A percentile compares a stretch with the other conserved stretches of the same genome.
These are phyloP conservation scores for Naegleria fowleri DNA, from an alignment of 208 protist genomes.

Conservation along the genomic window DNA sequence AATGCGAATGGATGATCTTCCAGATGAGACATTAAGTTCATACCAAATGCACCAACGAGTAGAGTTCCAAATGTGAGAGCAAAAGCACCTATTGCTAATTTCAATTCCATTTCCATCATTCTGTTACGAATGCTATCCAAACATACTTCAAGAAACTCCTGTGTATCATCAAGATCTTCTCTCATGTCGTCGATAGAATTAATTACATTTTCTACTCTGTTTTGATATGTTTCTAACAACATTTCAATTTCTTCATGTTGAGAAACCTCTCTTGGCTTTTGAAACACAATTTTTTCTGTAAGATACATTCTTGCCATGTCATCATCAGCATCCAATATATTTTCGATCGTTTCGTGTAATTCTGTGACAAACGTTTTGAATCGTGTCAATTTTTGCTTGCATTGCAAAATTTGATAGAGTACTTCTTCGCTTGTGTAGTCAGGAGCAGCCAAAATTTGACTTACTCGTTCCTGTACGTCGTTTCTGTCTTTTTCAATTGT, in stretches of 20 bases:
- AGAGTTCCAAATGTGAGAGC: conserved; percentile 10
- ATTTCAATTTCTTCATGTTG: conserved; percentile 32
- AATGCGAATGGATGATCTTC: conserved; percentile 21
- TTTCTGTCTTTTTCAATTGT: background rate
- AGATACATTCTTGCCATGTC: conserved; percentile 31
- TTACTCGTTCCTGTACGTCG: background rate
- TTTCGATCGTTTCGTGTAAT: conserved; percentile 1
- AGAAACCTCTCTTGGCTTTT: background rate
- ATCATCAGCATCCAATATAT: conserved; percentile 20
- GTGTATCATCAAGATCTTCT: background rate
- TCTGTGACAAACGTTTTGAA: conserved; percentile 28
- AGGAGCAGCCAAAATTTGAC: background rate
- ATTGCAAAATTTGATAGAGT: background rate
- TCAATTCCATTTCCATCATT: conserved; percentile 27
- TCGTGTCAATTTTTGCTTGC: background rate
- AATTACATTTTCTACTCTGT: background rate
- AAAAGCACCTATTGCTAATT: background rate
- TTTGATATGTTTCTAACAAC: conserved; percentile 22
- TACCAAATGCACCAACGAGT: conserved; percentile 22
- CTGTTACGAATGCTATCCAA: conserved; percentile 20
- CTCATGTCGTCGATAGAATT: conserved; percentile 11
- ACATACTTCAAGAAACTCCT: conserved; percentile 27
- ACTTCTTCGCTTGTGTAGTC: background rate
- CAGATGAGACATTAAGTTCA: conserved; percentile 27
- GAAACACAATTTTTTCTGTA: background rate